These are phyloP conservation scores for Boletus bicolor DNA, from an alignment of 768 basidiomycete genomes.

Conservation along the genomic window DNA sequence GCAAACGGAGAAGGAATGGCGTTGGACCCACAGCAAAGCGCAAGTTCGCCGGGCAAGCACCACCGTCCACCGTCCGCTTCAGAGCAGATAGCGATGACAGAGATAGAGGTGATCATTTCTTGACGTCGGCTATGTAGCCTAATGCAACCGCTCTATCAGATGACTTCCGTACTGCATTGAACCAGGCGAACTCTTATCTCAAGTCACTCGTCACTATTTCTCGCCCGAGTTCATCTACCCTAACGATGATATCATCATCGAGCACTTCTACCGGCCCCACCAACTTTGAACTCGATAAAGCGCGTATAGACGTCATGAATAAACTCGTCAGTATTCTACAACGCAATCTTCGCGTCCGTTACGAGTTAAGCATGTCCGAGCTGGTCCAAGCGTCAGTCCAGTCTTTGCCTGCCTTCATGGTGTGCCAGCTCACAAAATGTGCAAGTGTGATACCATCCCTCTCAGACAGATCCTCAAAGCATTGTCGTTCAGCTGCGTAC, in stretches of 20 bases:
- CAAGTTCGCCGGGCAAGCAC: constrained; percentile 34
- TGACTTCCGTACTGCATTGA: constrained; percentile 70
- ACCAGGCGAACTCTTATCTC: constrained; percentile 58
- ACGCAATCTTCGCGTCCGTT: constrained; percentile 69
- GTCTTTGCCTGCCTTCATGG: background rate
- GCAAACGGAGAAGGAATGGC: constrained; percentile 31
- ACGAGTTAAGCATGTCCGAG: constrained; percentile 67
- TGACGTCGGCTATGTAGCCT: background rate
- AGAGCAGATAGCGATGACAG: constrained; percentile 35
- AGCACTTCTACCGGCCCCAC: constrained; percentile 35
- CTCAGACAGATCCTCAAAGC: constrained; percentile 68
- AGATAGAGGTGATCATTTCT: constrained; percentile 30
- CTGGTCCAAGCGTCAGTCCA: constrained; percentile 69
- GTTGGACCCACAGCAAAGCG: constrained; percentile 27
- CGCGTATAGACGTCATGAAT: constrained; percentile 60
- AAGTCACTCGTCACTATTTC: constrained; percentile 51
- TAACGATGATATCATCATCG: constrained; percentile 37
- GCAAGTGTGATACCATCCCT: constrained; percentile 74
- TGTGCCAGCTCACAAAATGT: constrained; percentile 8
- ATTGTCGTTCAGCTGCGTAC: constrained; percentile 79
- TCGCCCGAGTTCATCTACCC: constrained; percentile 34
- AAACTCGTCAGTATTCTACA: constrained; percentile 64
- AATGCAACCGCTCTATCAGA: constrained; percentile 38
- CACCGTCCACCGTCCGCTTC: constrained; percentile 25
- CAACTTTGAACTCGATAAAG: constrained; percentile 44